phyloP scores from a whole-genome alignment of 2,329 filamentous ascomycete genomes.

The Calonectria pteridis region DNA sequence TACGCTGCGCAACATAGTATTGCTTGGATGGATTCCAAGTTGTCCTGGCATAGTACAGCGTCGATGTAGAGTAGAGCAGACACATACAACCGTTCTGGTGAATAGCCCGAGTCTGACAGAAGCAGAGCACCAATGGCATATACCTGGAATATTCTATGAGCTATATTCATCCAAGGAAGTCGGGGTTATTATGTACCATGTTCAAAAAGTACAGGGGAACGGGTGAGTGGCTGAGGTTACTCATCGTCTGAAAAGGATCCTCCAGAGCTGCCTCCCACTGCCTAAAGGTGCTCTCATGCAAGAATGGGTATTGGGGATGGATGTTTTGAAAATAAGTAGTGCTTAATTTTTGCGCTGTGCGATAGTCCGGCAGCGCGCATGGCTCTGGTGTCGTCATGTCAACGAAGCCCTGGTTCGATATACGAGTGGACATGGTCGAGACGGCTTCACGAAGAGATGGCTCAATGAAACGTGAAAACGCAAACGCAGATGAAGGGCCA shows the following conservation, averaged over 20 bases:
- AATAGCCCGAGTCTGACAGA: constrained; percentile 18
- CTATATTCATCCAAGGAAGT: too few species aligned
- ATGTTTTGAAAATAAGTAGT: constrained; percentile 54
- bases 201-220: constrained; percentile 24
- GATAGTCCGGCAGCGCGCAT: constrained; percentile 21
- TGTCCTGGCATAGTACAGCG: constrained; percentile 23
- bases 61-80: constrained; percentile 37
- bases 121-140: constrained; percentile 32
- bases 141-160: constrained; percentile 9
- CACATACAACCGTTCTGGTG: constrained; percentile 35
- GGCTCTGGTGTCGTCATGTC: constrained; percentile 4
- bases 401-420: background rate
- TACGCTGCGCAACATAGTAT: constrained; percentile 1
- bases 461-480: constrained; percentile 44
- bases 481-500: constrained; percentile 46
- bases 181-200: constrained; percentile 11
- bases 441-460: constrained; percentile 21
- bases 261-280: constrained; percentile 46
- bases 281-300: constrained; percentile 50
- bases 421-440: background rate
- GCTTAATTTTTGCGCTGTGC: constrained; percentile 27
- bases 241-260: constrained; percentile 13
- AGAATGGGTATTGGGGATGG: constrained; percentile 53
- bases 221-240: background rate
- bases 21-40: constrained; percentile 4